Evolutionary conservation across 2,329 filamentous ascomycete genomes (phyloP).

Genomic region (Fusarium citri): DNA sequence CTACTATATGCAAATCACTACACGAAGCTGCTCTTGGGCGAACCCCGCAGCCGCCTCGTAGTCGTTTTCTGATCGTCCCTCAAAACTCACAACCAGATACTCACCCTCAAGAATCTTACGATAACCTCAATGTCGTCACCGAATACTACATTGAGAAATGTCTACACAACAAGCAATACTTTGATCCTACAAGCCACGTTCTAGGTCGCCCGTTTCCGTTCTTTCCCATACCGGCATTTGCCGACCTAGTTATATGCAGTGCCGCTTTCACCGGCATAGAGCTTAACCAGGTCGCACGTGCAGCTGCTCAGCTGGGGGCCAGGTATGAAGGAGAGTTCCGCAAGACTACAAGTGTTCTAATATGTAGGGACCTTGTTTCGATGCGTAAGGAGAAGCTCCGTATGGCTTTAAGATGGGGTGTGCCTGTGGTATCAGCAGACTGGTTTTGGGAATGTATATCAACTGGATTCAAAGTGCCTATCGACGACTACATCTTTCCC

Average conservation of each 20-base stretch:
- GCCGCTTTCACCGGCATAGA: conserved; percentile 88
- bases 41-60: conserved; percentile 46
- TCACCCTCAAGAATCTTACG: conserved; percentile 55
- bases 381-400: conserved; percentile 81
- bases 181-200: conserved; percentile 75
- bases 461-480: conserved; percentile 61
- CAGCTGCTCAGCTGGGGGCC: conserved; percentile 81
- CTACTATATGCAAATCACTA: conserved; percentile 57
- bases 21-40: conserved; percentile 53
- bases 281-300: conserved; percentile 83
- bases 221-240: conserved; percentile 77
- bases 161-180: conserved; percentile 78
- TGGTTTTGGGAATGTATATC: conserved; percentile 90
- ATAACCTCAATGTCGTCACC: conserved; percentile 70
- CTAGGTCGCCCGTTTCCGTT: conserved; percentile 80
- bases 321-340: conserved; percentile 83
- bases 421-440: conserved; percentile 82
- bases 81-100: conserved; percentile 61
- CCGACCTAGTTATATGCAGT: conserved; percentile 78
- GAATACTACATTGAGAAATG: conserved; percentile 96
- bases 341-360: conserved; percentile 76
- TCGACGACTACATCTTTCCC: conserved; percentile 61
- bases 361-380: conserved; percentile 71
- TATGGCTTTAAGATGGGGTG: conserved; percentile 77
- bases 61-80: conserved; percentile 66